Evolutionary conservation across 1,284 basidiomycete species (phyloP).

Genomic region (Cutaneotrichosporon cyanovorans): DNA sequence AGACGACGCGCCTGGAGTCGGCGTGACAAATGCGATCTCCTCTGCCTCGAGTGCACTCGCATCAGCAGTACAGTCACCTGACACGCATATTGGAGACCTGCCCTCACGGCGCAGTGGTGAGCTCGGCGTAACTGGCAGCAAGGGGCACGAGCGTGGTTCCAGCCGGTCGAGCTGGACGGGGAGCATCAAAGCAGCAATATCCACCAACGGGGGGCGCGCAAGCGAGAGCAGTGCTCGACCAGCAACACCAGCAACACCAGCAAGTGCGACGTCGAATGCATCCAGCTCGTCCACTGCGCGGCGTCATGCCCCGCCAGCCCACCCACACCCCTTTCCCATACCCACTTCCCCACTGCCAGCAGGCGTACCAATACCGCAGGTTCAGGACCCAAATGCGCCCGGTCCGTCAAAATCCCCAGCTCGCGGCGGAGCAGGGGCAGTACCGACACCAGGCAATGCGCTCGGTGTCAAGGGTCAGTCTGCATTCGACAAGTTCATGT

Average conservation of each 20-base stretch:
- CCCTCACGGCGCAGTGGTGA: no score
- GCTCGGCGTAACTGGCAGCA: no score
- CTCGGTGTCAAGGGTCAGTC: constrained; percentile 33
- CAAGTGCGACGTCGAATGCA: background rate
- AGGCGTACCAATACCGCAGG: constrained; percentile 12
- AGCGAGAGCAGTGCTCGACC: constrained; percentile 2
- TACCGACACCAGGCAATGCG: constrained; percentile 5
- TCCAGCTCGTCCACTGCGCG: constrained; percentile 19
- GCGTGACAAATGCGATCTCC: background rate
- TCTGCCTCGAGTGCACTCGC: background rate
- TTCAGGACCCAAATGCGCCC: constrained; percentile 1
- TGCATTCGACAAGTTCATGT: constrained; percentile 46
- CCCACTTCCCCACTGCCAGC: constrained; percentile 15
- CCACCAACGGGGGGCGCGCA: background rate
- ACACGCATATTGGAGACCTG: background rate
- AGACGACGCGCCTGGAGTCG: background rate
- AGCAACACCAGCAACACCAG: background rate
- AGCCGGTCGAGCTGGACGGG: background rate
- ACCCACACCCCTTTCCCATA: constrained; percentile 38
- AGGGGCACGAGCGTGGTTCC: no score
- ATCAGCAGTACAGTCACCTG: background rate
- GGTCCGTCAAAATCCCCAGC: no score
- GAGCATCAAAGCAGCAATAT: background rate
- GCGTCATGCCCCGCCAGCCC: constrained; percentile 36
- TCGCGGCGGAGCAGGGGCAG: background rate